A percentile compares a stretch with the other conserved stretches of the same genome.
phyloP scores from a whole-genome alignment of 75 land plant genomes.

The Pseudotsuga menziesii region DNA sequence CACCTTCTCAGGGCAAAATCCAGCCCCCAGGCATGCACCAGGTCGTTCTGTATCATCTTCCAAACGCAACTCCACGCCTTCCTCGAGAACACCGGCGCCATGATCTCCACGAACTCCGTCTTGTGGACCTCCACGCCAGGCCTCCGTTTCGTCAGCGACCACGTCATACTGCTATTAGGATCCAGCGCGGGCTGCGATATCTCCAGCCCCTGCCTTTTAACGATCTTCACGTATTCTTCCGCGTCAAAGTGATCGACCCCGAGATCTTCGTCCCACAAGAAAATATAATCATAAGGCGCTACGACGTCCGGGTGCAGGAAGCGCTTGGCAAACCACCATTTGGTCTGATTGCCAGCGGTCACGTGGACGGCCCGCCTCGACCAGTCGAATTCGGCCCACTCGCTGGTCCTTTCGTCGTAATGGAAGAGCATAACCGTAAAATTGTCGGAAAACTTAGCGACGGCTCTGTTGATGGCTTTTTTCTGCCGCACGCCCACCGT shows the following conservation, averaged over 20 bases:
- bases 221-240: slow-evolving; percentile 28
- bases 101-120: slow-evolving; percentile 40
- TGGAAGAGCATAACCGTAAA: slow-evolving; percentile 40
- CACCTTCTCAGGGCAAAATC: slow-evolving; percentile 27
- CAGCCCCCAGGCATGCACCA: slow-evolving; percentile 45
- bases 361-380: slow-evolving; percentile 30
- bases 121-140: slow-evolving; percentile 18
- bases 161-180: slow-evolving; percentile 11
- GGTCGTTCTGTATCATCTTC: slow-evolving; percentile 39
- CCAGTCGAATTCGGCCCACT: slow-evolving; percentile 43
- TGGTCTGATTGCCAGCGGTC: slow-evolving; percentile 25
- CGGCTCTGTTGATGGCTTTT: background rate
- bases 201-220: slow-evolving; percentile 26
- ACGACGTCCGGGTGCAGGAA: slow-evolving; percentile 44
- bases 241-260: slow-evolving; percentile 37
- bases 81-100: slow-evolving; percentile 31
- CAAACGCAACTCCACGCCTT: slow-evolving; percentile 38
- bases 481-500: background rate
- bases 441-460: slow-evolving; percentile 7
- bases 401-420: slow-evolving; percentile 29
- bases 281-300: slow-evolving; percentile 31
- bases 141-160: slow-evolving; percentile 19
- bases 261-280: slow-evolving; percentile 52
- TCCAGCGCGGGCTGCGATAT: slow-evolving; percentile 45
- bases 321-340: slow-evolving; percentile 53